A percentile compares a stretch with the other conserved stretches of the same genome.
Conservation (phyloP, 495 filamentous ascomycete species). For the Podospora comata region DNA sequence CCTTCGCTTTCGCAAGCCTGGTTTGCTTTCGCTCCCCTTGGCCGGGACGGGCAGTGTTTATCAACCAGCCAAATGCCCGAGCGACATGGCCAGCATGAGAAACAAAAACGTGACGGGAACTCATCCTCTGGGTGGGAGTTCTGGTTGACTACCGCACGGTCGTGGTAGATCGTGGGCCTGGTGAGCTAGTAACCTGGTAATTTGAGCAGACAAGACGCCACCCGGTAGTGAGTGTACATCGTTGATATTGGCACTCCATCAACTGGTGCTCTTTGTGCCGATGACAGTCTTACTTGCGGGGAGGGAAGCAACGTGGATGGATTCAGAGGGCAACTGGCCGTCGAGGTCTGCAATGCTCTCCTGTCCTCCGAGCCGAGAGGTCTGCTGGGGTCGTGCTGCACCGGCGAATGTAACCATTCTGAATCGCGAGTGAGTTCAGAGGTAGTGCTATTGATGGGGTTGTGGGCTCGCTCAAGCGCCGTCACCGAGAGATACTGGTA, state of each 20-base stretch:
- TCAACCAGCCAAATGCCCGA: not conserved
- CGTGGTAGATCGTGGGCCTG: not conserved
- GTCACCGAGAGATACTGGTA: not conserved
- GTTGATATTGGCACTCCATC: not conserved
- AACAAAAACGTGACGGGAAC: not conserved
- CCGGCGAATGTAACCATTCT: conserved; percentile 2
- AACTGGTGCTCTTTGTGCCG: not conserved
- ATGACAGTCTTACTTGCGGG: conserved; percentile 1
- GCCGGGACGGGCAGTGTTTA: not conserved
- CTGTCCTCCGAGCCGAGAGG: not conserved
- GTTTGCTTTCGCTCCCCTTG: not conserved
- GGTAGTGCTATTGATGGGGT: not conserved
- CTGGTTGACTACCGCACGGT: not conserved
- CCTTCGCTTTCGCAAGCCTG: not conserved
- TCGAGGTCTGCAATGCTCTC: not conserved
- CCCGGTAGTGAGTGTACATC: not conserved
- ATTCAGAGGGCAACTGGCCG: not conserved
- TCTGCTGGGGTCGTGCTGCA: not conserved
- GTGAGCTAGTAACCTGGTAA: conserved; percentile 2
- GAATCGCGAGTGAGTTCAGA: not conserved
- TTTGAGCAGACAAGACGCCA: not conserved
- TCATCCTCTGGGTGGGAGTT: not conserved
- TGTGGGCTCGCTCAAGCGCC: not conserved
- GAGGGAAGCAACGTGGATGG: not conserved
- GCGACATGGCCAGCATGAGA: not conserved